Evolutionary conservation across 2,329 filamentous ascomycete genomes (phyloP), one percentile per base, ranked within the genome.

Genomic region (Amylocarpus encephaloides): DNA sequence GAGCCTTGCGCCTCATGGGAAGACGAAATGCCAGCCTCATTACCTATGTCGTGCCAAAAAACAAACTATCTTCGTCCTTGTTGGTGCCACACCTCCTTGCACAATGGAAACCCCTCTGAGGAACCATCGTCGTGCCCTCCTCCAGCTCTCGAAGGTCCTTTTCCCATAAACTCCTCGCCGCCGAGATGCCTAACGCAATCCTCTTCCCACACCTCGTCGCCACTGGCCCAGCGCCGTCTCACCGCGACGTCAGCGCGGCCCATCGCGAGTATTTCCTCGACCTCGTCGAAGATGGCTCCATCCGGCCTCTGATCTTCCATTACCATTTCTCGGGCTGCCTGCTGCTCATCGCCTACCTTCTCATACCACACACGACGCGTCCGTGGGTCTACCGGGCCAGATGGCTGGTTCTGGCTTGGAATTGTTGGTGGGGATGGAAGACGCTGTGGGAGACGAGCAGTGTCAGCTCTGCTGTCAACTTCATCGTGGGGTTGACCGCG

Each of bases 301-400:
- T 69, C 30, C 67, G 66, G 38, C 78, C 77, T 2, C 68, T 82
- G 15, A 59, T 83, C 15, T 35, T 83, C 6, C 79, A 79, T 0
- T 74, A 77, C 50, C 68, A 71, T 49, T 51, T 81, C 6, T 51
- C 78, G 18, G 73, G 71, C 3, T 61, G 71, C 26, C 68, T 76
- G 40, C 43, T 79, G 38, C 48, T 84, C 0, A 63, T 73, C 1
- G 54, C 79, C 3, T 85, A 80, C 44, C 71, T 84, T 12, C 66
- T 73, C 43, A 69, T 83, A 52, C 77, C 79, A 1, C 79, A 83
- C 58, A 68, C 64, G 30, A 65, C 68, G 1, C 68, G 72, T 7
- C 72, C 72, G 5, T 77, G 74, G 73, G 57, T 81, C 10, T 78
- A 77, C 56, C 67, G 59, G 7, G 69, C 71, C 30, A 66, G 73